These are phyloP conservation scores for Albophoma yamanashiensis DNA, from an alignment of 2,329 filamentous ascomycete species.

Conservation along the genomic window DNA sequence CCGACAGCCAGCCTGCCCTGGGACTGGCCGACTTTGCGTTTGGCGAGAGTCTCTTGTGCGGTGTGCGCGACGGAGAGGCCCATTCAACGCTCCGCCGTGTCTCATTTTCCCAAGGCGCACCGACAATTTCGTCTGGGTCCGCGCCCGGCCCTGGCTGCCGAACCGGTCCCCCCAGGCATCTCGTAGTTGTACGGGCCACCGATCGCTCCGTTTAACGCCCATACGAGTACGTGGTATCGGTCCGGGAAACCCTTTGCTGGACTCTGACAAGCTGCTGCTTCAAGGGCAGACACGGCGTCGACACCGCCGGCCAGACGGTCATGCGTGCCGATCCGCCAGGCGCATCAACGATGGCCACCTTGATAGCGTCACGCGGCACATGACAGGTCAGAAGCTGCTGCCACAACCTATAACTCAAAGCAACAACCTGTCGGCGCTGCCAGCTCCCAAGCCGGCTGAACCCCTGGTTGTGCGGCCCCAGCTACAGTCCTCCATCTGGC, in stretches of 20 bases:
- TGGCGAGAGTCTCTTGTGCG: background rate
- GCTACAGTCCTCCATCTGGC: conserved; percentile 1
- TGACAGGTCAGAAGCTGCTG: background rate
- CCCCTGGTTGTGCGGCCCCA: conserved; percentile 3
- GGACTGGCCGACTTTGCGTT: background rate
- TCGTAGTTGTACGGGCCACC: no score
- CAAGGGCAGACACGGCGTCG: background rate
- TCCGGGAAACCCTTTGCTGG: background rate
- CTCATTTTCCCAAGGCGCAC: background rate
- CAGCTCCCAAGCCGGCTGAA: conserved; percentile 1
- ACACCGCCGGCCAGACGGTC: background rate
- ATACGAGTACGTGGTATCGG: no score
- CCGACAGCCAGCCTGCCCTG: background rate
- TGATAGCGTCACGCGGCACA: background rate
- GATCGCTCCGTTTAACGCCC: no score
- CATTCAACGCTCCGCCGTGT: conserved; percentile 1
- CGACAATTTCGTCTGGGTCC: background rate
- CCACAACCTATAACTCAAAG: background rate
- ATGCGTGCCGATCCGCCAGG: background rate
- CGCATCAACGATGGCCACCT: background rate
- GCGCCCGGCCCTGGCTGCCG: background rate
- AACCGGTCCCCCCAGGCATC: background rate
- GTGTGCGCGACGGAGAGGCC: background rate
- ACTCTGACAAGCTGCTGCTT: background rate
- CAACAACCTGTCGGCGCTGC: background rate